Evolutionary conservation across 164 flowering plant genomes (phyloP).

Genomic region (Piper longum): DNA sequence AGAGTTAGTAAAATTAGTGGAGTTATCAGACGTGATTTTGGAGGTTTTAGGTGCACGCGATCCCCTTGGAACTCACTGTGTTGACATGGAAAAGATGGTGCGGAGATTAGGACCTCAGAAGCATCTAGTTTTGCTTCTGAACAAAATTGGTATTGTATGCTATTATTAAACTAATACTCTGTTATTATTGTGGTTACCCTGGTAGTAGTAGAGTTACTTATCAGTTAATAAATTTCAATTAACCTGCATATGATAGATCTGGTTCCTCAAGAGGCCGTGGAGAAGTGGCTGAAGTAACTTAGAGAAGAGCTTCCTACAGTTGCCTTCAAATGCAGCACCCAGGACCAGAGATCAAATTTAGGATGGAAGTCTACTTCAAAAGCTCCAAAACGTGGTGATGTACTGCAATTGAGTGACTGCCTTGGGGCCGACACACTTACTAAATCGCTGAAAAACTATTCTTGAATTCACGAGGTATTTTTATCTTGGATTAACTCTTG

Average conservation of each 20-base stretch:
- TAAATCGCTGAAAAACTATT: constrained; percentile 79
- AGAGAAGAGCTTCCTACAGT: constrained; percentile 91
- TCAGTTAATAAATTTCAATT: too few species aligned
- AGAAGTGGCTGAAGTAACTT: constrained; percentile 90
- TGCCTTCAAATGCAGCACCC: too few species aligned
- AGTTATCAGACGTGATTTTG: constrained; percentile 87
- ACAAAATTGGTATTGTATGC: constrained; percentile 64
- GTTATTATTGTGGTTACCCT: neutral
- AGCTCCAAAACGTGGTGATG: constrained; percentile 44
- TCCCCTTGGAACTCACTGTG: constrained; percentile 89
- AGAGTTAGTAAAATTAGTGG: constrained; percentile 86
- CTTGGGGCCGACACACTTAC: constrained; percentile 93
- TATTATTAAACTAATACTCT: neutral
- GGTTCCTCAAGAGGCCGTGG: constrained; percentile 90
- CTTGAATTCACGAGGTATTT: constrained; percentile 96
- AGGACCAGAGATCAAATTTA: too few species aligned
- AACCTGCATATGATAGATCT: constrained; percentile 42
- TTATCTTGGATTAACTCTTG: too few species aligned
- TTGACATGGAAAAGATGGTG: constrained; percentile 94
- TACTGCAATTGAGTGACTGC: constrained; percentile 84
- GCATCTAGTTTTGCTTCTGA: constrained; percentile 77
- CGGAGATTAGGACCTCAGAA: constrained; percentile 57
- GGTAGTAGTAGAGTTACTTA: too few species aligned
- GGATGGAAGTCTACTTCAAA: constrained; percentile 67
- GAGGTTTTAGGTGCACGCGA: constrained; percentile 98